A percentile compares a stretch with the other conserved stretches of the same genome.
Conservation (phyloP, 805 yeast genomes). For the Monosporozyma servazzii region DNA sequence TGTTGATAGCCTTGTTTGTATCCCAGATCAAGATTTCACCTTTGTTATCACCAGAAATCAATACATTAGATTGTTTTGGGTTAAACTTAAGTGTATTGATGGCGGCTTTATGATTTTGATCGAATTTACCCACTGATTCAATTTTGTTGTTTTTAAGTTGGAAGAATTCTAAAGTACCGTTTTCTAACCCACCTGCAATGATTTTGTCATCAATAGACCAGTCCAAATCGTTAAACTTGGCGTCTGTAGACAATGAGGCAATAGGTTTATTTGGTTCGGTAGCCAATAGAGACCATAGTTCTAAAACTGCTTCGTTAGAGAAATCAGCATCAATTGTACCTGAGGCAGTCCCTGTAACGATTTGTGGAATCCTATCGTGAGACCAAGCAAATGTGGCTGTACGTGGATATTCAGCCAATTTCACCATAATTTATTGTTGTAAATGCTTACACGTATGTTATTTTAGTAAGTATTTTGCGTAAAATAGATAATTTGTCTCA, state of each 20-base stretch:
- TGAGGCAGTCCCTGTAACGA: constrained; percentile 91
- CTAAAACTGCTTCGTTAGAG: constrained; percentile 67
- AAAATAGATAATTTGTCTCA: too few species aligned
- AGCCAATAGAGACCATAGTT: constrained; percentile 61
- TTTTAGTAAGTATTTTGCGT: too few species aligned
- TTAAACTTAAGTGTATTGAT: constrained; percentile 71
- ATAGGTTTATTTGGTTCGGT: constrained; percentile 33
- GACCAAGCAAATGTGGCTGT: constrained; percentile 98
- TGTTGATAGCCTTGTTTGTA: constrained; percentile 49
- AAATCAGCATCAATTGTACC: constrained; percentile 90
- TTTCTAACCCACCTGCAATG: constrained; percentile 87
- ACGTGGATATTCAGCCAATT: constrained; percentile 70
- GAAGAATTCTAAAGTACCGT: constrained; percentile 64
- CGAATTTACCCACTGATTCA: constrained; percentile 45
- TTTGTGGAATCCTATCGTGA: constrained; percentile 54
- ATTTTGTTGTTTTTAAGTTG: constrained; percentile 39
- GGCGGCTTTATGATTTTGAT: constrained; percentile 52
- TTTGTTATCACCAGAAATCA: constrained; percentile 69
- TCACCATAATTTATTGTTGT: constrained; percentile 44
- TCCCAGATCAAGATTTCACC: constrained; percentile 93
- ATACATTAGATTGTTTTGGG: constrained; percentile 55
- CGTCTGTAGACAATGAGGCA: constrained; percentile 39
- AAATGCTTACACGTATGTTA: not conserved
- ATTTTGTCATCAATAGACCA: constrained; percentile 63
- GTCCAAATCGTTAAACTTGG: constrained; percentile 69